Evolutionary conservation across 169 alveolate genomes (phyloP).

Genomic region (Babesia bovis): DNA sequence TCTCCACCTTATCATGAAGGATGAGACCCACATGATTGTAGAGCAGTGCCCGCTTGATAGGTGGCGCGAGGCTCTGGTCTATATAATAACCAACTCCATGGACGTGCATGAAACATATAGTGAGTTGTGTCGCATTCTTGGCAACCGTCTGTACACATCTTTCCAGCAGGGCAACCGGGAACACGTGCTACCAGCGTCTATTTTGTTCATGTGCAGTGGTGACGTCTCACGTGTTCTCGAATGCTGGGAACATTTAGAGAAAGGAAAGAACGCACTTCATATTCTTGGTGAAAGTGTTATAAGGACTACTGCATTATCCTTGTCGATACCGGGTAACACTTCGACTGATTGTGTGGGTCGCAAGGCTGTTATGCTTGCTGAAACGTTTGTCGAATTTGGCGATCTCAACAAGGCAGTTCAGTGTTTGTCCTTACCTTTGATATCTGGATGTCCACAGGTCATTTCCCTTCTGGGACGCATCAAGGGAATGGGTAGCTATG

Average conservation of each 20-base stretch:
- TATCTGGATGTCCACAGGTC: constrained; percentile 12
- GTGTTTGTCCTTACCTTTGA: constrained; percentile 47
- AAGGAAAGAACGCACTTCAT: constrained; percentile 13
- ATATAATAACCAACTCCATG: constrained; percentile 52
- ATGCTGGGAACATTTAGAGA: constrained; percentile 68
- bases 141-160: constrained; percentile 57
- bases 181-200: constrained; percentile 75
- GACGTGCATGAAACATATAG: constrained; percentile 38
- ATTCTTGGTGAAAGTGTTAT: constrained; percentile 33
- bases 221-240: constrained; percentile 73
- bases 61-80: constrained; percentile 75
- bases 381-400: constrained; percentile 56
- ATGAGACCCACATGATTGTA: constrained; percentile 61
- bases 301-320: constrained; percentile 36
- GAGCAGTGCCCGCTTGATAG: constrained; percentile 50
- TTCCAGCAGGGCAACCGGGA: constrained; percentile 57
- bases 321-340: background rate
- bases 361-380: constrained; percentile 42
- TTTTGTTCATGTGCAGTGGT: constrained; percentile 79
- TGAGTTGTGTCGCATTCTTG: constrained; percentile 63
- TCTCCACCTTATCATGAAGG: constrained; percentile 65
- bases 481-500: background rate
- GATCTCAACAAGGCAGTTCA: constrained; percentile 38
- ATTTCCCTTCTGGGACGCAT: constrained; percentile 8
- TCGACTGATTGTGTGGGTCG: constrained; percentile 23